phyloP scores from a whole-genome alignment of 1,284 basidiomycete genomes.

The Pascua sp. region DNA sequence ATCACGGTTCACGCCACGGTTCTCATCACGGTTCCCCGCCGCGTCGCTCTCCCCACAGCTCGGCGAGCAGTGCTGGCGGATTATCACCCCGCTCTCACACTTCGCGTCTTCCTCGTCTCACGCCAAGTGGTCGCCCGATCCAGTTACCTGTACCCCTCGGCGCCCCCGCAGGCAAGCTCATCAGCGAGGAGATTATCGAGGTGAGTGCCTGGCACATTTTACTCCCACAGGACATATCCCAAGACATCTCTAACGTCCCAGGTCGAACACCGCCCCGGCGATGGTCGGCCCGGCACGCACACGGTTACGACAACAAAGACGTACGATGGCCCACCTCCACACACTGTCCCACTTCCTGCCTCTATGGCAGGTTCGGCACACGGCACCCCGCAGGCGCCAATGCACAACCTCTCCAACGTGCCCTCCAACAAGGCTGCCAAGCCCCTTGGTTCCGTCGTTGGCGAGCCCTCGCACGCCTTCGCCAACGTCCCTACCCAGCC shows the following conservation, averaged over 20 bases:
- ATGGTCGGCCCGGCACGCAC: background rate
- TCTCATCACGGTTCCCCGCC: too few species aligned
- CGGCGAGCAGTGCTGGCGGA: too few species aligned
- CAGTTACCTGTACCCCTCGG: too few species aligned
- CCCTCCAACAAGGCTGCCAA: background rate
- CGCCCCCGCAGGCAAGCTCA: slow-evolving; percentile 3
- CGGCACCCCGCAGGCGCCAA: background rate
- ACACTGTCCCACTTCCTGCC: background rate
- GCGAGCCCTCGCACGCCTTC: background rate
- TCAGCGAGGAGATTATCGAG: slow-evolving; percentile 41
- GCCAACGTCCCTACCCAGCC: background rate
- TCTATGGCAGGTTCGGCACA: background rate
- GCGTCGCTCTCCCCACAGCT: too few species aligned
- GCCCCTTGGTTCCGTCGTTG: background rate
- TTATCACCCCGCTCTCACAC: too few species aligned
- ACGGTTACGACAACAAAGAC: background rate
- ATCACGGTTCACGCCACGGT: too few species aligned
- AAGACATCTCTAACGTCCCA: background rate
- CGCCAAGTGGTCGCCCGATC: too few species aligned
- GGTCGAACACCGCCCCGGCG: slow-evolving; percentile 7
- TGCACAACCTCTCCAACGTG: background rate
- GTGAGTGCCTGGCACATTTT: slow-evolving; percentile 5
- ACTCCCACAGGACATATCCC: background rate
- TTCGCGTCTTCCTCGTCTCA: too few species aligned
- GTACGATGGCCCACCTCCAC: background rate